Base-by-base conservation (phyloP, 2,329 filamentous ascomycete species). In the Lecanosticta acicola region DNA sequence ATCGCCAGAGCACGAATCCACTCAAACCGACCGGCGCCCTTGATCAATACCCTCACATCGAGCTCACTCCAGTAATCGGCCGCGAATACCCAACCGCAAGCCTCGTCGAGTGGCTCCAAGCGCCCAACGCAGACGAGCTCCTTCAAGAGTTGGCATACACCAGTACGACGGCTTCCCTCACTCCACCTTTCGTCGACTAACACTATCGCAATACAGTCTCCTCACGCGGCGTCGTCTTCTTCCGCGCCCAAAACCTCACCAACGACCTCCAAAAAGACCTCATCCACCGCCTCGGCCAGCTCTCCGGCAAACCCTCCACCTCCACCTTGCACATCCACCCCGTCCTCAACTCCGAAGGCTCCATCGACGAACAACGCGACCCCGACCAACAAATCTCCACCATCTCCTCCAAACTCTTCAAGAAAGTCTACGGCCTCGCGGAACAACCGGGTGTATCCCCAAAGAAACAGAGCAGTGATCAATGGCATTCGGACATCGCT, bases 171-270 rank as follows among this genome's bases (percentile, higher is more conserved):
- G 34, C 21, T 43, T 35, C 32, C 19, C 11, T 39, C 32, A 11
- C 16, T 3, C 20, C 26, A 17, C n/a, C 20, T 13, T 17, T 35
- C 33, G 11, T 33, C 19, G 32, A 32, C 14, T 45, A 35, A 50
- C 26, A 10, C 17, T 3, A 11, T 16, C 21, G 4, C 37, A 84
- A 81, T n/a, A n/a, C n/a, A n/a, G n/a, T 86, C 53, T 85, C 82
- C 1, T 76, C 79, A 48, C 76, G 83, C 0, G 82, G 82, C 10
- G 83, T 86, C 2, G 81, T 85, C 29, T 85, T 85, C 68, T 84
- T 87, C 66, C 76, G 81, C 16, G 45, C 44, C 21, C 83, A 87
- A 53, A 70, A 75, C 59, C 65, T 85, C 26, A 75, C 73, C 51
- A 76, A 83, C 59, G 77, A 80, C 1, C 71, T 82, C 10, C 75